Conservation (phyloP, 1,284 basidiomycete species). For the Takashimella koratensis region DNA sequence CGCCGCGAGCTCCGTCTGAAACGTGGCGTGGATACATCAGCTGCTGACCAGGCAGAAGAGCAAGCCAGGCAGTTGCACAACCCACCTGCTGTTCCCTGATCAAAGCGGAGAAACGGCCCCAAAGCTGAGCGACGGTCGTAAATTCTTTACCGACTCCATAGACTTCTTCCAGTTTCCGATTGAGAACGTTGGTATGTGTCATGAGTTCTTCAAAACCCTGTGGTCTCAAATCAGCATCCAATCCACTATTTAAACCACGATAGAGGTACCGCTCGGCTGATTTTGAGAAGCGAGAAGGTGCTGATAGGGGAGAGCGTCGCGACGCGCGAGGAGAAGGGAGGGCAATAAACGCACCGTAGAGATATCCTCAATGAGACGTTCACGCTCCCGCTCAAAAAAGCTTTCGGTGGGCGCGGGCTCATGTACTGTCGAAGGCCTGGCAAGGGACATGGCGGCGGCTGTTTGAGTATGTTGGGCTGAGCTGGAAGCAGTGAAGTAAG, state of each 20-base stretch:
- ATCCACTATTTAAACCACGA: not conserved
- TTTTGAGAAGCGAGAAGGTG: too few relatives aligned
- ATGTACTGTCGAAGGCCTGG: not conserved
- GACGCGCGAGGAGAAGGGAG: not conserved
- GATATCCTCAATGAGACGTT: slow-evolving; percentile 46
- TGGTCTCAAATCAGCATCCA: slow-evolving; percentile 3
- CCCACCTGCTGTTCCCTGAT: slow-evolving; percentile 43
- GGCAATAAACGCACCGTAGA: slow-evolving; percentile 31
- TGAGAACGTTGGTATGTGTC: slow-evolving; percentile 80
- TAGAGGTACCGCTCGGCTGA: too few relatives aligned
- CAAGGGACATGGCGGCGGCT: not conserved
- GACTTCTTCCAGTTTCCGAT: slow-evolving; percentile 88
- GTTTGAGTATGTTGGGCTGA: too few relatives aligned
- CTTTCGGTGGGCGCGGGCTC: slow-evolving; percentile 13
- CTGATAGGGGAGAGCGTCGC: too few relatives aligned
- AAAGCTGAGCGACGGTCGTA: slow-evolving; percentile 79
- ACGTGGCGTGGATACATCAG: too few relatives aligned
- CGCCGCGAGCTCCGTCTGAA: slow-evolving; percentile 25
- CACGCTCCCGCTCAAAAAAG: slow-evolving; percentile 47
- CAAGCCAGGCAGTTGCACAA: not conserved
- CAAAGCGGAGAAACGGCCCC: slow-evolving; percentile 55
- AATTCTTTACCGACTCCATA: slow-evolving; percentile 90
- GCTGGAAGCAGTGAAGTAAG: too few relatives aligned
- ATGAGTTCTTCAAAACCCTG: slow-evolving; percentile 88
- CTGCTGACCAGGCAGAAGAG: not conserved